These are phyloP conservation scores for Hyphopichia homilentoma DNA, from an alignment of 805 yeast species.

Conservation along the genomic window DNA sequence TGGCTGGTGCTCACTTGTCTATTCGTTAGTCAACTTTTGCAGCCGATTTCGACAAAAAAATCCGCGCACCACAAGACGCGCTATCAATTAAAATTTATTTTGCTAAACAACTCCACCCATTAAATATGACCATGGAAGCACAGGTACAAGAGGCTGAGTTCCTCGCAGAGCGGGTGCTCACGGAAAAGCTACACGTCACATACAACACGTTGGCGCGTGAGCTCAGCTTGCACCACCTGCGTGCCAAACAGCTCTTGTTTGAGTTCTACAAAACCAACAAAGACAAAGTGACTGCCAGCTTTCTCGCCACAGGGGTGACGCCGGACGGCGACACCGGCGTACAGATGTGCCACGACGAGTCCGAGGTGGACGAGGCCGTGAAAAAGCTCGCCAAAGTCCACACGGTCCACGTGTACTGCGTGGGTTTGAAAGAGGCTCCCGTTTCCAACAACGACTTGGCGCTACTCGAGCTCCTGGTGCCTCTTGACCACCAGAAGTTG, in stretches of 20 bases:
- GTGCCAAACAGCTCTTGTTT: constrained; percentile 37
- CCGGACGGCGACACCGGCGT: constrained; percentile 11
- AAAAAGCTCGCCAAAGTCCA: constrained; percentile 23
- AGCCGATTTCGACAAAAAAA: too few relatives aligned
- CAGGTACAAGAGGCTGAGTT: constrained; percentile 25
- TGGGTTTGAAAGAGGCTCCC: constrained; percentile 12
- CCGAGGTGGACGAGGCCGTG: constrained; percentile 18
- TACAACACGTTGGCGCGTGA: constrained; percentile 41
- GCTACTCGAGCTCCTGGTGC: constrained; percentile 11
- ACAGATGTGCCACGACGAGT: constrained; percentile 20
- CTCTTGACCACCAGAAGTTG: constrained; percentile 11
- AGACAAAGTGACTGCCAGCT: constrained; percentile 35
- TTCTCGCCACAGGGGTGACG: constrained; percentile 37
- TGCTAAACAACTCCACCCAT: too few relatives aligned
- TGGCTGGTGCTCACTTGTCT: too few relatives aligned
- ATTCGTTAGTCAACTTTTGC: too few relatives aligned
- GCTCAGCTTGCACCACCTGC: constrained; percentile 31
- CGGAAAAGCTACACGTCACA: constrained; percentile 27
- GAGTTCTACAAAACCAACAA: constrained; percentile 35
- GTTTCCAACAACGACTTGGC: constrained; percentile 3
- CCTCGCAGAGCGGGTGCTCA: constrained; percentile 23
- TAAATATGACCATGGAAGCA: constrained; percentile 31
- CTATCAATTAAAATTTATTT: too few relatives aligned
- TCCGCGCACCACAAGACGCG: too few relatives aligned
- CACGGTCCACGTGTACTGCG: constrained; percentile 38